These are phyloP conservation scores for Fraxinus paxiana DNA, from an alignment of 305 asterid genomes.

Conservation along the genomic window DNA sequence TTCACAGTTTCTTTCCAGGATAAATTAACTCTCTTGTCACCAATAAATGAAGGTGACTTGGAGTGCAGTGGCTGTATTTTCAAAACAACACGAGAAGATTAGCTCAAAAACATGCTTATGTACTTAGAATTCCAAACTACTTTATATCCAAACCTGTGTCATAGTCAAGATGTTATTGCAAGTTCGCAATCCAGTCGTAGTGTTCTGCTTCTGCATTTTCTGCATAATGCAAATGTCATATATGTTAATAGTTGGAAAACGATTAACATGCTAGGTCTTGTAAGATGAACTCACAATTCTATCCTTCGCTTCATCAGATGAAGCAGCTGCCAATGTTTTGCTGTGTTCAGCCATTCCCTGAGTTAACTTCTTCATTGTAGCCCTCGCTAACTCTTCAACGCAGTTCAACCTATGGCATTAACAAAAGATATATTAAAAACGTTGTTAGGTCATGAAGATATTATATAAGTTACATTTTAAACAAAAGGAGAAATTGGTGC, in stretches of 20 bases:
- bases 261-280: conserved; percentile 2
- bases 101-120: conserved; percentile 21
- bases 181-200: conserved; percentile 68
- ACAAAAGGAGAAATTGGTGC: neutral
- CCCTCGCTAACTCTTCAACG: conserved; percentile 77
- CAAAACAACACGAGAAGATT: conserved; percentile 14
- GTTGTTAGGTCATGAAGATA: neutral
- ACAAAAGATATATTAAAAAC: conserved; percentile 10
- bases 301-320: conserved; percentile 78
- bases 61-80: conserved; percentile 68
- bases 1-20: conserved; percentile 83
- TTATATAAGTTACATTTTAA: conserved; percentile 5
- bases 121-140: conserved; percentile 7
- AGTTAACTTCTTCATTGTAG: conserved; percentile 66
- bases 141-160: conserved; percentile 57
- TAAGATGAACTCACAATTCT: conserved; percentile 58
- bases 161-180: conserved; percentile 89
- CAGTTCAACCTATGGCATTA: conserved; percentile 55
- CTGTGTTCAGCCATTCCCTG: conserved; percentile 74
- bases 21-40: conserved; percentile 65
- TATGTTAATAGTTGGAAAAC: conserved; percentile 1
- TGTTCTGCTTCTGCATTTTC: conserved; percentile 74
- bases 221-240: conserved; percentile 36
- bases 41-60: conserved; percentile 83
- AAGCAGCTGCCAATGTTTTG: conserved; percentile 63